These are phyloP conservation scores for Trichoderma atrobrunneum DNA, from an alignment of 2,329 filamentous ascomycete species.

Conservation along the genomic window DNA sequence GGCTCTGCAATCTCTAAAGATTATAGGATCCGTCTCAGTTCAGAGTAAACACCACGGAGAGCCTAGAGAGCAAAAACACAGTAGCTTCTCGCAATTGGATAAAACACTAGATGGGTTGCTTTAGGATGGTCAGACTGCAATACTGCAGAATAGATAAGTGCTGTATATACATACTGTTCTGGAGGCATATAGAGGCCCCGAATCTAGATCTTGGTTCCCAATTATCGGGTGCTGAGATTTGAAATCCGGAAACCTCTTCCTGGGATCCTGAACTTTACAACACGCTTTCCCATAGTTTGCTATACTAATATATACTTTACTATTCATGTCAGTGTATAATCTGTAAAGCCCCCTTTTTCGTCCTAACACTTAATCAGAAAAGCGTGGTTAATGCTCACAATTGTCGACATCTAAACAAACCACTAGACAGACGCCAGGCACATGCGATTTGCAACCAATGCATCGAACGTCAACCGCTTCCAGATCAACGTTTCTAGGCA, in stretches of 20 bases:
- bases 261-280: background rate
- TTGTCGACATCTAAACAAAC: background rate
- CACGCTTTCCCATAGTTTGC: background rate
- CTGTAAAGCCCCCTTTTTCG: background rate
- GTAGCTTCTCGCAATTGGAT: background rate
- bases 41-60: background rate
- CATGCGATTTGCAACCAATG: background rate
- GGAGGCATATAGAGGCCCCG: background rate
- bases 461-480: background rate
- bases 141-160: background rate
- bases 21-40: background rate
- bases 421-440: background rate
- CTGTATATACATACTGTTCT: background rate
- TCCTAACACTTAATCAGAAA: background rate
- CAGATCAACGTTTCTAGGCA: background rate
- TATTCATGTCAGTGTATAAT: background rate
- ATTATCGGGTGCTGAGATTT: background rate
- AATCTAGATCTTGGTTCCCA: background rate
- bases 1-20: background rate
- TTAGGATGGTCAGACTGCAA: background rate
- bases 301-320: background rate
- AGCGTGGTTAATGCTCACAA: background rate
- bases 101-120: background rate
- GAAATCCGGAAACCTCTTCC: background rate
- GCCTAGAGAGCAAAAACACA: background rate